These are phyloP conservation scores for Cordyceps tenuipes DNA, from an alignment of 2,329 filamentous ascomycete species.

Conservation along the genomic window DNA sequence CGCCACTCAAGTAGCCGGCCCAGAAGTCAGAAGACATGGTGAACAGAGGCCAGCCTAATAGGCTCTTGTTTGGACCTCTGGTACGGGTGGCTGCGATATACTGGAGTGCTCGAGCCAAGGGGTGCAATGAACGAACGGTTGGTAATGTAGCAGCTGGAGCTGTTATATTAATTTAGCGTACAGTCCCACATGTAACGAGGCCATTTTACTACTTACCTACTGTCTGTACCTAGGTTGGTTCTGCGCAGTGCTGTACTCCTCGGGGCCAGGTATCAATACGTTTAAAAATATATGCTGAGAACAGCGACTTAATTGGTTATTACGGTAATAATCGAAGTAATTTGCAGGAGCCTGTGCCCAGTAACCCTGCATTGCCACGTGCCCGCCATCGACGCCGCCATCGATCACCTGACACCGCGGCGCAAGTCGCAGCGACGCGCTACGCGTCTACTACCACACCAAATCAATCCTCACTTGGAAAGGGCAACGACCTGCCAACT, in stretches of 20 bases:
- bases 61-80: not conserved
- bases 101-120: not conserved
- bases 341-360: too few relatives aligned
- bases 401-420: conserved; percentile 1
- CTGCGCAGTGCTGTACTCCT: too few relatives aligned
- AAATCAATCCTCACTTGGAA: not conserved
- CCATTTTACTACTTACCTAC: not conserved
- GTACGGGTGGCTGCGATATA: not conserved
- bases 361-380: too few relatives aligned
- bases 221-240: too few relatives aligned
- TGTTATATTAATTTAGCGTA: not conserved
- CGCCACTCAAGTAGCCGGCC: conserved; percentile 85
- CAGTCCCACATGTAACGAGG: too few relatives aligned
- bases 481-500: not conserved
- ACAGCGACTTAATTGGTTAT: too few relatives aligned
- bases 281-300: too few relatives aligned
- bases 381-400: too few relatives aligned
- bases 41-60: not conserved
- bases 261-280: too few relatives aligned
- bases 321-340: too few relatives aligned
- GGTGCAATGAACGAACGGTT: not conserved
- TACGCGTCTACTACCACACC: not conserved
- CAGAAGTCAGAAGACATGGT: conserved; percentile 83
- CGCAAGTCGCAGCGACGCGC: not conserved
- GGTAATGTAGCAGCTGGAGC: not conserved